Conservation (phyloP, 139 green algal species). For the Chlorella sorokiniana region DNA sequence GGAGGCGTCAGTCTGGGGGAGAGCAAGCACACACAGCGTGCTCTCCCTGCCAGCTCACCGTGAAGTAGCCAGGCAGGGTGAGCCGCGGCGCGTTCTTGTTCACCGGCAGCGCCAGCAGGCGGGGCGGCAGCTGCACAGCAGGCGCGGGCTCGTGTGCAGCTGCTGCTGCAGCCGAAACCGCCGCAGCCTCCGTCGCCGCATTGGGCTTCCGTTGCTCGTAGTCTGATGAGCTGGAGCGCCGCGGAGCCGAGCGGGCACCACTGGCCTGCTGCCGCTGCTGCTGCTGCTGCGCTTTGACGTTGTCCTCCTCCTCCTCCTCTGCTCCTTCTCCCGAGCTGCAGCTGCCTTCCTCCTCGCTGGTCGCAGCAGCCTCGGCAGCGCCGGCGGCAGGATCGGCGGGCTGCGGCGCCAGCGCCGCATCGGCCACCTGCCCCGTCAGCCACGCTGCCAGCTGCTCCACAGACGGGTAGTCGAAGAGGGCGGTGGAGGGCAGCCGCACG, state of each 20-base stretch:
- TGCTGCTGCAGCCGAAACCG: background rate
- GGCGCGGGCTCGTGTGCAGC: background rate
- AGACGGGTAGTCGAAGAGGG: slow-evolving; percentile 61
- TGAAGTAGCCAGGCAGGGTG: slow-evolving; percentile 33
- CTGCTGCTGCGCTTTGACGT: background rate
- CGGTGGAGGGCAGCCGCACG: slow-evolving; percentile 47
- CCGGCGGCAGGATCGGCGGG: background rate
- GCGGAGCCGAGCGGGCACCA: background rate
- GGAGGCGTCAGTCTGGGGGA: background rate
- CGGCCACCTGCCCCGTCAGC: background rate
- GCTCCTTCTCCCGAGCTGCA: too few relatives aligned
- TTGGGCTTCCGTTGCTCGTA: background rate
- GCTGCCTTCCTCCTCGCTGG: background rate
- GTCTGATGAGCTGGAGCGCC: background rate
- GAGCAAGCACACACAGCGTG: background rate
- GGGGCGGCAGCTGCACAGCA: background rate
- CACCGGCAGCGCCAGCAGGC: background rate
- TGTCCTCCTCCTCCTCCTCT: too few relatives aligned
- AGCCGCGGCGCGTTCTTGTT: slow-evolving; percentile 34
- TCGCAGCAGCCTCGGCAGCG: background rate
- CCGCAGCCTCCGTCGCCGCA: too few relatives aligned
- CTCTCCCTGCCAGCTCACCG: background rate
- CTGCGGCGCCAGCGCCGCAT: background rate
- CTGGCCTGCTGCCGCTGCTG: background rate
- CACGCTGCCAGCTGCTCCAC: background rate